Conservation (phyloP, 2,329 filamentous ascomycete genomes). For the Aureobasidium mangrovei region DNA sequence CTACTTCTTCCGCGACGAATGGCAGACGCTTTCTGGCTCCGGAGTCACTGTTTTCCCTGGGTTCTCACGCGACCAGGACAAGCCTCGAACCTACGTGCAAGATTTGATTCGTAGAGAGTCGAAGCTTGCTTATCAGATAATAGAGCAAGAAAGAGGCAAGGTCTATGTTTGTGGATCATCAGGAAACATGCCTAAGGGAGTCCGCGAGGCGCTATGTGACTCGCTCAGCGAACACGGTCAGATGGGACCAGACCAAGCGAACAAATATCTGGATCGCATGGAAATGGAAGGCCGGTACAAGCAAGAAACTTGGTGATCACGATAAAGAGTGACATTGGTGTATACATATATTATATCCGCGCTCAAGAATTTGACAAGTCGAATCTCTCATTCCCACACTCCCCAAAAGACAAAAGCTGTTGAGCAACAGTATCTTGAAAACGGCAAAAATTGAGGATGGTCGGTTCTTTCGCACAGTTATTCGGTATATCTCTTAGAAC, state of each 20-base stretch:
- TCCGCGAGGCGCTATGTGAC: slow-evolving; percentile 58
- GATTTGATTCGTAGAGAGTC: slow-evolving; percentile 48
- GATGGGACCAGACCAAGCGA: slow-evolving; percentile 42
- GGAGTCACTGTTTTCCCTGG: slow-evolving; percentile 51
- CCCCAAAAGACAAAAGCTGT: too few relatives aligned
- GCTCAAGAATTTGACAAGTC: too few relatives aligned
- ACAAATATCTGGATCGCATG: slow-evolving; percentile 47
- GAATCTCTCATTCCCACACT: too few relatives aligned
- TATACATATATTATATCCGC: too few relatives aligned
- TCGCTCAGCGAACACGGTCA: slow-evolving; percentile 38
- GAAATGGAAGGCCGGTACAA: slow-evolving; percentile 56
- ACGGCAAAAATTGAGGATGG: too few relatives aligned
- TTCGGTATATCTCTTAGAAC: too few relatives aligned
- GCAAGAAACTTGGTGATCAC: slow-evolving; percentile 58
- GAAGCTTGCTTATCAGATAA: slow-evolving; percentile 40
- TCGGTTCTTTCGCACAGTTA: too few relatives aligned
- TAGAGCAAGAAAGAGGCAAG: slow-evolving; percentile 44
- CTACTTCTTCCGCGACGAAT: slow-evolving; percentile 75
- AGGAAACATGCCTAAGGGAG: slow-evolving; percentile 62
- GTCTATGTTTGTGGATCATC: slow-evolving; percentile 54
- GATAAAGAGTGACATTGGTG: too few relatives aligned
- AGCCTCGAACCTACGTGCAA: slow-evolving; percentile 59
- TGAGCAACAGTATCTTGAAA: too few relatives aligned
- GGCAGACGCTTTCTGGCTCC: slow-evolving; percentile 43
- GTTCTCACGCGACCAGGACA: slow-evolving; percentile 61